Conservation (phyloP, 1,284 basidiomycete species). For the Leccinum fuscescens region DNA sequence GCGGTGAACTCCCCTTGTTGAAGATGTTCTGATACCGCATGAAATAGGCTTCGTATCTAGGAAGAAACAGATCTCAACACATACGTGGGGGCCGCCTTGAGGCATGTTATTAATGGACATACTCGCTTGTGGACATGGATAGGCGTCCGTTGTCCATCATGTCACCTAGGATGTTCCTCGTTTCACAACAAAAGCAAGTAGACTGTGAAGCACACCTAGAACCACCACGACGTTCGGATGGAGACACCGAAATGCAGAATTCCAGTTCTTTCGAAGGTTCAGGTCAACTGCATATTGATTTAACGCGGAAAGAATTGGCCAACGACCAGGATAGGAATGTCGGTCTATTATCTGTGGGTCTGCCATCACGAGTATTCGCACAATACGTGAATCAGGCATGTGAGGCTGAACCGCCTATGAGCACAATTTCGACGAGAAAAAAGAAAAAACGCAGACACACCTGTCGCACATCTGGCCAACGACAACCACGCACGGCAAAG, state of each 20-base stretch:
- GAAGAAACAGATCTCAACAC: slow-evolving; percentile 18
- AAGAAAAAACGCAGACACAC: slow-evolving; percentile 7
- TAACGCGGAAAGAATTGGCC: slow-evolving; percentile 40
- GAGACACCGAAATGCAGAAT: slow-evolving; percentile 50
- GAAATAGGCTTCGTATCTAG: slow-evolving; percentile 62
- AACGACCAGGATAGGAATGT: slow-evolving; percentile 42
- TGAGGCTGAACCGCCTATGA: slow-evolving; percentile 15
- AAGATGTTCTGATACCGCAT: slow-evolving; percentile 66
- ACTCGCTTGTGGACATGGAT: slow-evolving; percentile 63
- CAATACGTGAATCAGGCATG: slow-evolving; percentile 32
- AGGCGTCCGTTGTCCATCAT: slow-evolving; percentile 77
- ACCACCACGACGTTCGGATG: slow-evolving; percentile 75
- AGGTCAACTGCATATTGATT: slow-evolving; percentile 61
- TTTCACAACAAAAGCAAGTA: slow-evolving; percentile 28
- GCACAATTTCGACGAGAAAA: not conserved
- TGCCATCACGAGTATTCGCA: slow-evolving; percentile 70
- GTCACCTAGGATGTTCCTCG: slow-evolving; percentile 41
- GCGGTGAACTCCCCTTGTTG: slow-evolving; percentile 36
- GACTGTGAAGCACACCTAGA: slow-evolving; percentile 75
- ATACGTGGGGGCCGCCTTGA: not conserved
- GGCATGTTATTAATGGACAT: slow-evolving; percentile 33
- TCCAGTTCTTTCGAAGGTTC: slow-evolving; percentile 77
- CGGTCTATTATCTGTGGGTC: slow-evolving; percentile 75
- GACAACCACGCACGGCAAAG: slow-evolving; percentile 20
- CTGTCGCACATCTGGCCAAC: slow-evolving; percentile 28